These are phyloP conservation scores for Talaromyces pinophilus DNA, from an alignment of 2,329 filamentous ascomycete species.

Conservation along the genomic window DNA sequence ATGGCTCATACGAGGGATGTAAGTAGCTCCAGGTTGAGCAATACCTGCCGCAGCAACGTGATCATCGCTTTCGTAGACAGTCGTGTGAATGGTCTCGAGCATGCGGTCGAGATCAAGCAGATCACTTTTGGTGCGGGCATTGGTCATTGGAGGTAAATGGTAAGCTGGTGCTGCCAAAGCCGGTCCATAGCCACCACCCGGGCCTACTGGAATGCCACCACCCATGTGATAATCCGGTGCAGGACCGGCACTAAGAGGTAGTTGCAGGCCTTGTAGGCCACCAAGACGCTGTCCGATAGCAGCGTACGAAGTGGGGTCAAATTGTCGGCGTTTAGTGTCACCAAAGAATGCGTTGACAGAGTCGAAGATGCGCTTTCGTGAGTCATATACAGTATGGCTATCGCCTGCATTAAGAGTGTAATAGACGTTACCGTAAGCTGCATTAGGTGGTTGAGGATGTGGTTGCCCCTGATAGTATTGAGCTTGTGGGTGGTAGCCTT, in stretches of 20 bases:
- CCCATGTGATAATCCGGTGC: constrained; percentile 51
- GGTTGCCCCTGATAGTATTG: constrained; percentile 58
- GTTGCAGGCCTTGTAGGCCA: constrained; percentile 70
- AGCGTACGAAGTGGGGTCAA: constrained; percentile 85
- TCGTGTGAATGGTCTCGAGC: constrained; percentile 92
- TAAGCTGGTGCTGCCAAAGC: constrained; percentile 74
- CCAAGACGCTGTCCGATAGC: constrained; percentile 88
- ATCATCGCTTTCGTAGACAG: constrained; percentile 89
- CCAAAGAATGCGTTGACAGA: constrained; percentile 92
- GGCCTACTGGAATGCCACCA: constrained; percentile 57
- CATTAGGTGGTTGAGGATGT: constrained; percentile 54
- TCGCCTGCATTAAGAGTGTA: constrained; percentile 70
- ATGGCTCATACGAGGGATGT: constrained; percentile 57
- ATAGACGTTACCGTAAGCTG: constrained; percentile 73
- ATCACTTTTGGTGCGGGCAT: constrained; percentile 89
- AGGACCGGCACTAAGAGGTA: constrained; percentile 61
- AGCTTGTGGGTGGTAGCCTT: constrained; percentile 46
- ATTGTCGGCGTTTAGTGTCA: constrained; percentile 84
- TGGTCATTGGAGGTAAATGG: constrained; percentile 82
- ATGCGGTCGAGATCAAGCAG: constrained; percentile 92
- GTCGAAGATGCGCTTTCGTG: constrained; percentile 81
- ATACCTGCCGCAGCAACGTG: constrained; percentile 77
- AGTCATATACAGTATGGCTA: constrained; percentile 64
- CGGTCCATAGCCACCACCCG: constrained; percentile 58
- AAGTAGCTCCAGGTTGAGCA: constrained; percentile 71